Conservation (phyloP, 345 rosid species). For the Bruguiera sexangula region DNA sequence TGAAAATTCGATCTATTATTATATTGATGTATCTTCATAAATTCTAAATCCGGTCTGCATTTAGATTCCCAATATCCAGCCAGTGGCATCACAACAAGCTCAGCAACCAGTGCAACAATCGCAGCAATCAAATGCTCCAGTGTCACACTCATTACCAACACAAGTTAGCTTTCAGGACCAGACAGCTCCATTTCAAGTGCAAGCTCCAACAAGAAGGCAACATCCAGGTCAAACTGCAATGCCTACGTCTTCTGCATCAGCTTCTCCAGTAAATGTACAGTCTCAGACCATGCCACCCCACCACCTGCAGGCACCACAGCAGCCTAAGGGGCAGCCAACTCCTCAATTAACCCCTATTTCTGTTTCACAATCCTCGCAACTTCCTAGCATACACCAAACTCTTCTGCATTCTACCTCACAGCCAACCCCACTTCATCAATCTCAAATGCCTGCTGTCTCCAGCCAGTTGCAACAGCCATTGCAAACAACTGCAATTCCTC, state of each 20-base stretch:
- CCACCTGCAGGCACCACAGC: conserved; percentile 50
- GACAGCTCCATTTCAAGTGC: conserved; percentile 43
- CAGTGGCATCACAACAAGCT: conserved; percentile 45
- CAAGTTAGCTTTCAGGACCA: conserved; percentile 56
- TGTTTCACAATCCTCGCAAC: conserved; percentile 59
- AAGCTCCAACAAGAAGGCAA: conserved; percentile 55
- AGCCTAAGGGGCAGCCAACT: conserved; percentile 60
- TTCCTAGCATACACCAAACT: conserved; percentile 41
- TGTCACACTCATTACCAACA: conserved; percentile 39
- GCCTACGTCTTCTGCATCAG: conserved; percentile 44
- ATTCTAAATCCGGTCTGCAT: conserved; percentile 19
- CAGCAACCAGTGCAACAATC: conserved; percentile 55
- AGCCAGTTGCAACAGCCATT: conserved; percentile 68
- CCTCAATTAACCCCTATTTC: conserved; percentile 43
- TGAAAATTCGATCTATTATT: conserved; percentile 5
- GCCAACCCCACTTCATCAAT: conserved; percentile 51
- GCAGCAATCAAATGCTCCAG: conserved; percentile 48
- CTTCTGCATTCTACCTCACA: conserved; percentile 63
- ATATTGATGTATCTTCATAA: neutral
- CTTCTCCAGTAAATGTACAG: conserved; percentile 49
- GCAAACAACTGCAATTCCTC: conserved; percentile 52
- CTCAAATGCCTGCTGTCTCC: conserved; percentile 50
- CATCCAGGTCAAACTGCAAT: conserved; percentile 47
- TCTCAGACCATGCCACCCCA: conserved; percentile 60
- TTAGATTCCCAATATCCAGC: conserved; percentile 68